Conservation (phyloP, 192 early-diverging fungal species). For the Coemansia sp. region DNA sequence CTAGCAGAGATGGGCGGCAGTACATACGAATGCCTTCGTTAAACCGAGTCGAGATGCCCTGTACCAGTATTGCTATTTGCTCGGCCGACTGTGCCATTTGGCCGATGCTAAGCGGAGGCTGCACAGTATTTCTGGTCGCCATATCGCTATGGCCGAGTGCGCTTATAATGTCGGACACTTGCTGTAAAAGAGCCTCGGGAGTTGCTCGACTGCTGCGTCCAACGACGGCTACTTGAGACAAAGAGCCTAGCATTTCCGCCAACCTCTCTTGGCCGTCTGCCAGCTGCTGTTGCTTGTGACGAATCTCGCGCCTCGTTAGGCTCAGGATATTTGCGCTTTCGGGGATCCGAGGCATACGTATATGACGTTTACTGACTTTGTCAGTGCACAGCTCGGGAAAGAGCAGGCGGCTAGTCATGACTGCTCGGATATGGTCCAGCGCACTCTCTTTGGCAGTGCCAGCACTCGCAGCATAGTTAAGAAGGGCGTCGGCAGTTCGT, state of each 20-base stretch:
- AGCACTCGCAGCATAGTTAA: neutral
- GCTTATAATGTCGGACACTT: constrained; percentile 6
- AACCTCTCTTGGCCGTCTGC: constrained; percentile 59
- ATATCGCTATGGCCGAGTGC: neutral
- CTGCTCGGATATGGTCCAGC: neutral
- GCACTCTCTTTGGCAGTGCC: neutral
- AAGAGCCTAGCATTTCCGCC: constrained; percentile 66
- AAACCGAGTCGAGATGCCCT: constrained; percentile 18
- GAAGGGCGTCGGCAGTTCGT: neutral
- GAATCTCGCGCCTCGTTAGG: constrained; percentile 65
- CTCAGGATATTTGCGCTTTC: constrained; percentile 44
- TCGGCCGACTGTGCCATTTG: constrained; percentile 2
- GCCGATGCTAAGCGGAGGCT: neutral
- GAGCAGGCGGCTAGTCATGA: constrained; percentile 12
- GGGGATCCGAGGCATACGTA: constrained; percentile 27
- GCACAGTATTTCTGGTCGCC: neutral
- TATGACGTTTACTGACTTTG: constrained; percentile 9
- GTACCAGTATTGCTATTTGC: constrained; percentile 15
- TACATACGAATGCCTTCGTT: constrained; percentile 36
- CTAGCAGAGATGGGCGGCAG: constrained; percentile 49
- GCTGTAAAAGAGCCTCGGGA: constrained; percentile 19
- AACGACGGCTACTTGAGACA: constrained; percentile 31
- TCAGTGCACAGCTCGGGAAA: constrained; percentile 18
- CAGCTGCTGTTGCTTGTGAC: constrained; percentile 56
- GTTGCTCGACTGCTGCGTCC: neutral